Evolutionary conservation across 1,284 basidiomycete genomes (phyloP).

Genomic region (Inonotus obliquus): DNA sequence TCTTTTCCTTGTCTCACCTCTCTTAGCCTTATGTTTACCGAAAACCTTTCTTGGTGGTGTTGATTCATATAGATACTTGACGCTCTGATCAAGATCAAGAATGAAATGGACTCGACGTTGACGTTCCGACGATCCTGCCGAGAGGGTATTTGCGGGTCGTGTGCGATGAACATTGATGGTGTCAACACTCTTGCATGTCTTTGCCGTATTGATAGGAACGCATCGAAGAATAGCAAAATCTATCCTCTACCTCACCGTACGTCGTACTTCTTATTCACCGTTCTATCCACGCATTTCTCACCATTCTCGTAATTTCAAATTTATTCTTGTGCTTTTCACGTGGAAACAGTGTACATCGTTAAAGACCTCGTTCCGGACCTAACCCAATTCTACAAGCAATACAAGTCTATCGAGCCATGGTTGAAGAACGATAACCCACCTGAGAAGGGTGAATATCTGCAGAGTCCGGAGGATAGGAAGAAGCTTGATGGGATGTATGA

Average conservation of each 20-base stretch:
- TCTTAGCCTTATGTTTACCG: not conserved
- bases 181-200: constrained; percentile 97
- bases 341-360: constrained; percentile 89
- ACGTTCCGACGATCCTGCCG: constrained; percentile 96
- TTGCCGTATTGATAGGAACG: constrained; percentile 86
- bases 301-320: not conserved
- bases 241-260: constrained; percentile 98
- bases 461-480: constrained; percentile 87
- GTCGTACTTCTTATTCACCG: constrained; percentile 31
- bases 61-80: constrained; percentile 62
- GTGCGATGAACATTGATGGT: constrained; percentile 99
- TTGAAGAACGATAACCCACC: constrained; percentile 91
- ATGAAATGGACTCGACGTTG: constrained; percentile 93
- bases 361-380: constrained; percentile 95
- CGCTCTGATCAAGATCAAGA: constrained; percentile 98
- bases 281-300: not conserved
- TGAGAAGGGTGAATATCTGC: constrained; percentile 78
- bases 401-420: constrained; percentile 98
- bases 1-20: constrained; percentile 14
- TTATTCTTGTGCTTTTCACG: not conserved
- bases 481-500: constrained; percentile 98
- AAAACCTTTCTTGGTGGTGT: not conserved
- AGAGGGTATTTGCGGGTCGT: constrained; percentile 98
- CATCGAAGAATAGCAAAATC: constrained; percentile 78
- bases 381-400: constrained; percentile 97